Evolutionary conservation across 352 stramenopile species (phyloP).

Genomic region (Paralagenidium karlingii): DNA sequence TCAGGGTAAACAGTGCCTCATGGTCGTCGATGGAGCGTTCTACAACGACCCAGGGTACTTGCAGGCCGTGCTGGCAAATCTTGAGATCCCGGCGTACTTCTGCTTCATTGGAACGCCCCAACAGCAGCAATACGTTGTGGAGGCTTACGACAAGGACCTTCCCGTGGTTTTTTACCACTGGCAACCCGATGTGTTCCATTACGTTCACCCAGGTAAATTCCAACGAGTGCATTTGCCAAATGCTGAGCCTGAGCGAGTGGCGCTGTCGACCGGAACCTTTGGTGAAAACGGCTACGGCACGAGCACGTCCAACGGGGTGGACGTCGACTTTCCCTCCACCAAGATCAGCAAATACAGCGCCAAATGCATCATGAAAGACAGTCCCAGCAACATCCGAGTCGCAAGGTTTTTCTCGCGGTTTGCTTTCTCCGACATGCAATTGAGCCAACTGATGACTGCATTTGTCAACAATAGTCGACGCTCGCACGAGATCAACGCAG

Average conservation of each 20-base stretch:
- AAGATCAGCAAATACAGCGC: conserved; percentile 19
- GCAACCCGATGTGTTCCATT: conserved; percentile 32
- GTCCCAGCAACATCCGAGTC: not conserved
- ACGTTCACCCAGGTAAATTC: conserved; percentile 17
- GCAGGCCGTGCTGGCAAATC: conserved; percentile 28
- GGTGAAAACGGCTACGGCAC: conserved; percentile 34
- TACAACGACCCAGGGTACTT: no score
- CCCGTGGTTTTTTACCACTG: conserved; percentile 43
- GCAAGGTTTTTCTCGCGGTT: no score
- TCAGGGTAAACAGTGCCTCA: conserved; percentile 17
- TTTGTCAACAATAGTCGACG: not conserved
- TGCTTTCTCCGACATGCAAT: conserved; percentile 15
- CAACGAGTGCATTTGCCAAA: conserved; percentile 26
- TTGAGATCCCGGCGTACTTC: conserved; percentile 42
- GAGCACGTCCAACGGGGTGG: conserved; percentile 23
- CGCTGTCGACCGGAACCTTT: conserved; percentile 16
- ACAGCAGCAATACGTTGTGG: conserved; percentile 17
- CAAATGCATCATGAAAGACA: not conserved
- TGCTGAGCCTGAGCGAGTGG: conserved; percentile 14
- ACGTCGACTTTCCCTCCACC: conserved; percentile 24
- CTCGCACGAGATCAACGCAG: no score
- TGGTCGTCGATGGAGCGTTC: conserved; percentile 19
- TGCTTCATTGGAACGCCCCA: conserved; percentile 36
- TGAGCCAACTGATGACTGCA: conserved; percentile 17
- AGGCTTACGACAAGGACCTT: conserved; percentile 7